These are phyloP conservation scores for Monosporascus cannonballus DNA, from an alignment of 2,329 filamentous ascomycete genomes.

Conservation along the genomic window DNA sequence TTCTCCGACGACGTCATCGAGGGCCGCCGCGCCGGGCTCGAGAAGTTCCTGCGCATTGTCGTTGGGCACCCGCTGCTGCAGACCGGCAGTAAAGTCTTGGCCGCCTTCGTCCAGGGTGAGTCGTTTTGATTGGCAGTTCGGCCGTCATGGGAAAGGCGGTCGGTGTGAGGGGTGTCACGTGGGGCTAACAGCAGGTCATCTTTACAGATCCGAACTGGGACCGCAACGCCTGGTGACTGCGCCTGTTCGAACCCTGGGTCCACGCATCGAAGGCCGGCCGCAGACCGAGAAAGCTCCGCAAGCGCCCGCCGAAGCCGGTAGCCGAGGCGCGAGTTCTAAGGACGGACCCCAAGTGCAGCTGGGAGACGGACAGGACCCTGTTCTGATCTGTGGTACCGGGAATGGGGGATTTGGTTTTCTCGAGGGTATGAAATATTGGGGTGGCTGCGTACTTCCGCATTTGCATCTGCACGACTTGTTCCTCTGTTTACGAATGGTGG, in stretches of 20 bases:
- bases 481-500: too few relatives aligned
- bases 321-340: conserved; percentile 22
- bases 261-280: conserved; percentile 19
- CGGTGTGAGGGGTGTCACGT: background rate
- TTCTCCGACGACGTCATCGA: conserved; percentile 99
- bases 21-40: conserved; percentile 81
- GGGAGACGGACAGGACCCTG: conserved; percentile 13
- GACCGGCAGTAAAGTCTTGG: conserved; percentile 94
- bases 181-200: conserved; percentile 9
- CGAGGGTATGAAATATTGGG: too few relatives aligned
- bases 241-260: conserved; percentile 27
- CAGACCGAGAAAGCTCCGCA: conserved; percentile 37
- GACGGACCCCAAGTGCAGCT: conserved; percentile 10
- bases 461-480: too few relatives aligned
- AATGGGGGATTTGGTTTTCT: too few relatives aligned
- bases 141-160: background rate
- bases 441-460: too few relatives aligned
- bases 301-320: conserved; percentile 29
- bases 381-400: background rate
- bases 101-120: conserved; percentile 91
- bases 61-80: conserved; percentile 94
- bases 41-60: conserved; percentile 95
- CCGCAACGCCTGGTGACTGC: conserved; percentile 73
- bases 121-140: conserved; percentile 11
- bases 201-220: conserved; percentile 77